phyloP scores from a whole-genome alignment of 1,139 yeast genomes.

The Chernovozyma aurita region DNA sequence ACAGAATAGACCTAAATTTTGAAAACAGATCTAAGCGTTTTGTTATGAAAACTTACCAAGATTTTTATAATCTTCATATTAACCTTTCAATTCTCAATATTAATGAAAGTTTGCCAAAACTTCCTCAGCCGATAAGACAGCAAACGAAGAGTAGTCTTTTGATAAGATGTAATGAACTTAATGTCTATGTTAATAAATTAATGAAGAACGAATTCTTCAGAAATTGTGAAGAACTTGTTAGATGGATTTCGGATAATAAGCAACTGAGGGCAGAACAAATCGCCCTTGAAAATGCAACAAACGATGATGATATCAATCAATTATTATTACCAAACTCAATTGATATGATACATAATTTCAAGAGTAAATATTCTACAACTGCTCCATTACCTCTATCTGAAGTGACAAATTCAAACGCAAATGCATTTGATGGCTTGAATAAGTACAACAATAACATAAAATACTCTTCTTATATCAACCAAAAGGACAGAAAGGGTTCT shows the following conservation, averaged over 20 bases:
- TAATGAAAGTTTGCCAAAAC: constrained; percentile 22
- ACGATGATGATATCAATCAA: constrained; percentile 18
- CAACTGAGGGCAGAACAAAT: background rate
- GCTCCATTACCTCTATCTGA: constrained; percentile 22
- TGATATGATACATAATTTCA: constrained; percentile 15
- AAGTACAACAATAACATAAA: constrained; percentile 7
- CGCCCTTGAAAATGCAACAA: constrained; percentile 7
- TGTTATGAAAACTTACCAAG: constrained; percentile 31
- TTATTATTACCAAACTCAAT: constrained; percentile 20
- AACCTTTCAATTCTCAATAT: constrained; percentile 14
- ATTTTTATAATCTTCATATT: constrained; percentile 31
- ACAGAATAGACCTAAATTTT: constrained; percentile 25
- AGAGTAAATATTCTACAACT: constrained; percentile 20
- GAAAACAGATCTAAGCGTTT: constrained; percentile 20
- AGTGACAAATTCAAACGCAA: background rate
- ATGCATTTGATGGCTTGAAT: background rate
- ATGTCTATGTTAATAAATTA: constrained; percentile 28
- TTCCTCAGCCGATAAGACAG: constrained; percentile 34
- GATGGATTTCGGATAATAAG: constrained; percentile 13
- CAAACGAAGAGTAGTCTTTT: constrained; percentile 14
- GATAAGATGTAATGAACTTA: constrained; percentile 30
- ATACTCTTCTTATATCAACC: constrained; percentile 13
- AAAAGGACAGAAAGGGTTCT: constrained; percentile 4
- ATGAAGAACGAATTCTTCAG: constrained; percentile 13
- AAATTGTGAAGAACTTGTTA: constrained; percentile 14